Percentiles rank a stretch among this genome's conserved stretches.
These are phyloP conservation scores for Erysimum cheiri DNA, from an alignment of 441 rosid species.

Conservation along the genomic window DNA sequence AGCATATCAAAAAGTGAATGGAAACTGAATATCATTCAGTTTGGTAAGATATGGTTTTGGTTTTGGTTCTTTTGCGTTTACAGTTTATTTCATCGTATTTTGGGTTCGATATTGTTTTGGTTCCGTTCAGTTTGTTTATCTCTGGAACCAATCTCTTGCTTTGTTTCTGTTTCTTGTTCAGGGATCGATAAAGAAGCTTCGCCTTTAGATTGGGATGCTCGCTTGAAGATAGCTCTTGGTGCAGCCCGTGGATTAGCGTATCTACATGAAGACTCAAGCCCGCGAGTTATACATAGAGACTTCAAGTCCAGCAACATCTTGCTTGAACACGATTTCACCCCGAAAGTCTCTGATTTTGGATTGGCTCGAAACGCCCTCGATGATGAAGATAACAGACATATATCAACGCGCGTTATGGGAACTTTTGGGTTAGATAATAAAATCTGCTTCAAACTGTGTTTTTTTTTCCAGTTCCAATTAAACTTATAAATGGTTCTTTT, in stretches of 20 bases:
- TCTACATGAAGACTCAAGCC: slow-evolving; percentile 97
- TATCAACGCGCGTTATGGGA: slow-evolving; percentile 99
- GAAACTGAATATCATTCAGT: background rate
- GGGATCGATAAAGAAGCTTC: slow-evolving; percentile 77
- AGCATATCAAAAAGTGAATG: background rate
- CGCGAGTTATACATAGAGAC: slow-evolving; percentile 94
- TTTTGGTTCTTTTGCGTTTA: background rate
- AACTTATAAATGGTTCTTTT: slow-evolving; percentile 14
- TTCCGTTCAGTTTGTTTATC: background rate
- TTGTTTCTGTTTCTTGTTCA: slow-evolving; percentile 31
- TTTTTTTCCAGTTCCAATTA: background rate
- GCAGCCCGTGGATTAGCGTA: slow-evolving; percentile 94
- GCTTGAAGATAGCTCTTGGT: slow-evolving; percentile 93
- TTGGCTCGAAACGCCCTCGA: slow-evolving; percentile 85
- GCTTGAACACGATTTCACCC: slow-evolving; percentile 88
- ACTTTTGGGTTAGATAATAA: slow-evolving; percentile 75
- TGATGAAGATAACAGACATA: slow-evolving; percentile 86
- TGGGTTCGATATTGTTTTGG: background rate
- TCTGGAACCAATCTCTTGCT: background rate
- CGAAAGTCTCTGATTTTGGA: slow-evolving; percentile 97
- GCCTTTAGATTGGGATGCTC: slow-evolving; percentile 84
- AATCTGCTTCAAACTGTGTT: background rate
- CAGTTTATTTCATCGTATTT: background rate
- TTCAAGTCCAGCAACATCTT: slow-evolving; percentile 96
- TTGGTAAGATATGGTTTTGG: background rate